Base-by-base conservation (phyloP, 2,329 filamentous ascomycete species). In the Penicillium sp. region DNA sequence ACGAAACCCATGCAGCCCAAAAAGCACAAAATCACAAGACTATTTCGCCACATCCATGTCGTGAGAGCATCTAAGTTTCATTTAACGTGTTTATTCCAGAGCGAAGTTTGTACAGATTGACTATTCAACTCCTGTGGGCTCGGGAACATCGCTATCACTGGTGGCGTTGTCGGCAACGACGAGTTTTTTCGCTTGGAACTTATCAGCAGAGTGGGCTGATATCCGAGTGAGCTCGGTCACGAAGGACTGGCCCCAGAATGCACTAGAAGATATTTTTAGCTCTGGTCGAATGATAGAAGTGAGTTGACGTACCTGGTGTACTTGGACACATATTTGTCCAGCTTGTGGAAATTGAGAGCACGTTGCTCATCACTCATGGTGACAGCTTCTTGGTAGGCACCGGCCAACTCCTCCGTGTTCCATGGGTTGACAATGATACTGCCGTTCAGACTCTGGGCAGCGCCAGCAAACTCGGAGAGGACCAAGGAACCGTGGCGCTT, bases 351-450 rank as follows among this genome's bases (percentile, higher is more conserved):
- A 76, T 97, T 97, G 56, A 88, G 81, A 58, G 88, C 87, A 52
- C 92, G 87, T 78, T 95, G 90, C 76, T 96, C 93, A 19, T 92
- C 87, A 52, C 89, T 89, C 91, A 98, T 97, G 54, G 93, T 96
- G 44, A 98, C 92, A n/a, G 93, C 91, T 64, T 96, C 92, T 75
- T 97, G 90, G 65, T 98, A 93, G 6, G 93, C 91, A 68, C 92
- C 90, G 42, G 93, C 93, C 37, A 98, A 81, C 75, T 98, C 93
- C 71, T 97, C 93, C 0, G 93, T 97, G 74, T 98, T 98, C 95
- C 95, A 99, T 1, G 95, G 95, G 76, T 99, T 99, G 70, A 98
- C 91, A 53, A 98, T 93, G 51, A 98, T 82, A 66, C 90, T 92
- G 59, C 93, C 93, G 65, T 96, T 97, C 56, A 99, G 83, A 61